phyloP scores from a whole-genome alignment of 768 basidiomycete genomes.

The Pisolithus orientalis region DNA sequence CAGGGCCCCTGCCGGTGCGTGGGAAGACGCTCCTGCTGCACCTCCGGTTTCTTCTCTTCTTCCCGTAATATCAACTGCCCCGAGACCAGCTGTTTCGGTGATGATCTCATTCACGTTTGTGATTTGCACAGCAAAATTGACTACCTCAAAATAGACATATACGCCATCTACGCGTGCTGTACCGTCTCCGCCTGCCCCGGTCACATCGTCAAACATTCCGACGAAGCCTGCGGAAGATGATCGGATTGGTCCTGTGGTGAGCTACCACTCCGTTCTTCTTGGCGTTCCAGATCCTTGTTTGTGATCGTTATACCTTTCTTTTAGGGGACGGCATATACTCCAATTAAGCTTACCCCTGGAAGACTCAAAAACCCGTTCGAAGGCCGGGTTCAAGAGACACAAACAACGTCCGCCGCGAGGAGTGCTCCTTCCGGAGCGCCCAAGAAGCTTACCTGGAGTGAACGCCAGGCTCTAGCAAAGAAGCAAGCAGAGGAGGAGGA shows the following conservation, averaged over 20 bases:
- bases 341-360: slow-evolving; percentile 82
- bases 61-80: slow-evolving; percentile 36
- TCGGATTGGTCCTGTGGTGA: slow-evolving; percentile 69
- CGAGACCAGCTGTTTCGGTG: slow-evolving; percentile 38
- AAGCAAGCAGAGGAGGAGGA: slow-evolving; percentile 80
- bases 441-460: slow-evolving; percentile 91
- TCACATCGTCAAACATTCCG: slow-evolving; percentile 42
- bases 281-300: neutral
- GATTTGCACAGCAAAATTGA: neutral
- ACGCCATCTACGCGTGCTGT: slow-evolving; percentile 21
- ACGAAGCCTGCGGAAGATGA: slow-evolving; percentile 75
- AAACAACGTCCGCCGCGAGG: slow-evolving; percentile 19
- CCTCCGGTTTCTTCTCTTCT: slow-evolving; percentile 42
- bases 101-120: slow-evolving; percentile 11
- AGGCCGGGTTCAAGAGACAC: slow-evolving; percentile 38
- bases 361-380: slow-evolving; percentile 80
- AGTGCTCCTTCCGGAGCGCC: slow-evolving; percentile 26
- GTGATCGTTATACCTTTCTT: neutral
- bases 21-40: slow-evolving; percentile 42
- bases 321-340: slow-evolving; percentile 78
- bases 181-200: slow-evolving; percentile 30
- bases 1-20: slow-evolving; percentile 49
- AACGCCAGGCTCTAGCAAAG: slow-evolving; percentile 89
- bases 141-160: slow-evolving; percentile 12
- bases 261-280: slow-evolving; percentile 4